Base-by-base conservation (phyloP, 2,329 filamentous ascomycete genomes). In the Fusarium metavorans region DNA sequence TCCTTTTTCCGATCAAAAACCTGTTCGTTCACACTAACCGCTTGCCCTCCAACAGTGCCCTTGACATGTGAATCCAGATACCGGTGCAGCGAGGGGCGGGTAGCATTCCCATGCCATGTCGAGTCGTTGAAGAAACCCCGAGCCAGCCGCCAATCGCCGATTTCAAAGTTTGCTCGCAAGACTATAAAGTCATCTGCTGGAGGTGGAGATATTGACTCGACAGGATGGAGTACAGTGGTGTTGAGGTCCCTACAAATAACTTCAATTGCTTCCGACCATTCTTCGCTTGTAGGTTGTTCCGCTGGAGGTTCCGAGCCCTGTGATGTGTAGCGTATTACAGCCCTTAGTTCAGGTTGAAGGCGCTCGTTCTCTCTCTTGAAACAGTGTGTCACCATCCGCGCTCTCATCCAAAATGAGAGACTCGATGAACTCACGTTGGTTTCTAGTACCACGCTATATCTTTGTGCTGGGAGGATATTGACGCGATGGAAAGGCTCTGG, bases 401-500 rank as follows among this genome's bases (percentile, higher is more conserved):
- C 90, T 25, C 92, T 86, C 72, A 94, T 87, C 83, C 92, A 92
- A 77, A 92, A 94, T 9, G 89, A 84, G 18, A 87, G 80, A 6
- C 81, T 79, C 0, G 85, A 84, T 3, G 54, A 35, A 27, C 87
- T 86, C 58, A 88, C 88, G 77, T 92, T 91, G 7, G 91, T 86
- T 2, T 89, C 88, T 1, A 95, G 77, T 0, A 94, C 81, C 16
- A 92, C 86, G 76, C 92, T 93, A 77, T 94, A 94, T 16, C 93
- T 88, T 78, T 95, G 93, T 0, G 92, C 92, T 2, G 92, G 92
- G 9, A 91, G 88, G 25, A 95, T 84, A 70, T 93, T 91, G 63
- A 95, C 82, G 70, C 90, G 88, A 37, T 88, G 86, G 8, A 91
- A 88, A 2, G 88, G 84, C 6, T 85, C 83, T 0, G 92, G 91